These are phyloP conservation scores for Diaporthe batatas DNA, from an alignment of 2,329 filamentous ascomycete genomes.

Conservation along the genomic window DNA sequence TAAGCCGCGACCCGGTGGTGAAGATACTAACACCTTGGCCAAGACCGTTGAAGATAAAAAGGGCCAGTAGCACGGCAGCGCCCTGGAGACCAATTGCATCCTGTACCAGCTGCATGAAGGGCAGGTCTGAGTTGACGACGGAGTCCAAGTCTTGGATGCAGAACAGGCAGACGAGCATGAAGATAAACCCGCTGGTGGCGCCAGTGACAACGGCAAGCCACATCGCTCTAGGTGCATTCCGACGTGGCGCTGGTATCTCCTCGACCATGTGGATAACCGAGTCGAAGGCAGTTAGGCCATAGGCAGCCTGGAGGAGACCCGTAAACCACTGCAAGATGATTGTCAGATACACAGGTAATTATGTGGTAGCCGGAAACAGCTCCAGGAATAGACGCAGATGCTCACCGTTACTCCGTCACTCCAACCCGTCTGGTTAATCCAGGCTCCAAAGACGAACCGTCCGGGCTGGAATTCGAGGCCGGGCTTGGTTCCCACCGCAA, in stretches of 20 bases:
- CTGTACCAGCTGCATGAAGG: conserved; percentile 63
- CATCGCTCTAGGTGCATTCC: conserved; percentile 64
- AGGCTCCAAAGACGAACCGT: conserved; percentile 65
- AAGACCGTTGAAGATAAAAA: conserved; percentile 69
- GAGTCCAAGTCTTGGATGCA: conserved; percentile 61
- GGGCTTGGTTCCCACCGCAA: conserved; percentile 61
- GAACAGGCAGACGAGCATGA: conserved; percentile 66
- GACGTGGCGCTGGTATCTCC: conserved; percentile 66
- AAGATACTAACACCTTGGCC: conserved; percentile 65
- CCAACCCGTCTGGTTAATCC: conserved; percentile 67
- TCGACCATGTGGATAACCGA: conserved; percentile 71
- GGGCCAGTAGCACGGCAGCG: conserved; percentile 59
- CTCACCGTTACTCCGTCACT: conserved; percentile 60
- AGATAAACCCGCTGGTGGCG: conserved; percentile 63
- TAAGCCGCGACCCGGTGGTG: conserved; percentile 65
- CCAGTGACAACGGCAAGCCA: conserved; percentile 65
- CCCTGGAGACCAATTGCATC: conserved; percentile 56
- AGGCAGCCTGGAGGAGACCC: conserved; percentile 68
- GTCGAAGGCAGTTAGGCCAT: conserved; percentile 69
- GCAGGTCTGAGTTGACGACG: conserved; percentile 58
- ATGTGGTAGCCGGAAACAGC: neutral
- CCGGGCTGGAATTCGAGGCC: conserved; percentile 61
- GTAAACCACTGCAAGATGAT: conserved; percentile 60
- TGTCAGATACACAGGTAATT: neutral
- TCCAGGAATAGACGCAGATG: neutral